Percentiles rank a stretch among this genome's conserved stretches.
These are phyloP conservation scores for Neoarthrinium moseri DNA, from an alignment of 2,329 filamentous ascomycete species.

Conservation along the genomic window DNA sequence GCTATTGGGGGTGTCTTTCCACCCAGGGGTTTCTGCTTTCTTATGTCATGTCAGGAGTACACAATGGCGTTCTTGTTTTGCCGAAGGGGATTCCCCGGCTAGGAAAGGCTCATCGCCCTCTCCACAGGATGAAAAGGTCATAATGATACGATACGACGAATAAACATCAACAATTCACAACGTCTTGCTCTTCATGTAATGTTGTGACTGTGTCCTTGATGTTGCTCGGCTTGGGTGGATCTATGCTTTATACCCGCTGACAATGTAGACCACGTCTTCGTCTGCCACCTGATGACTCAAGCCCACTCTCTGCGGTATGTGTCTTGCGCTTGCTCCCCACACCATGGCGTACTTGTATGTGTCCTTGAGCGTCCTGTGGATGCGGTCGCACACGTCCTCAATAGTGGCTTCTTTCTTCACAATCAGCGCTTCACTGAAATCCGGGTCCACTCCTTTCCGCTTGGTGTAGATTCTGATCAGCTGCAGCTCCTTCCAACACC, in stretches of 20 bases:
- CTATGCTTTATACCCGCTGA: slow-evolving; percentile 62
- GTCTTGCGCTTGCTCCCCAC: slow-evolving; percentile 94
- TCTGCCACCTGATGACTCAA: slow-evolving; percentile 75
- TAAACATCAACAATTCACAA: background rate
- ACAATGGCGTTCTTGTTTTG: background rate
- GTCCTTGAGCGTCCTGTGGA: slow-evolving; percentile 93
- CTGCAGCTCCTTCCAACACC: slow-evolving; percentile 90
- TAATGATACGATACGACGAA: slow-evolving; percentile 1
- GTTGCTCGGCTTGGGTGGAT: background rate
- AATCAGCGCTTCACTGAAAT: slow-evolving; percentile 89
- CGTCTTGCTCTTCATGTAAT: background rate
- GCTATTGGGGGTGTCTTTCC: background rate
- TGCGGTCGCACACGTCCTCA: slow-evolving; percentile 94
- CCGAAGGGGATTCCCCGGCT: no score
- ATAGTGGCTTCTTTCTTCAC: slow-evolving; percentile 85
- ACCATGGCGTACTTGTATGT: slow-evolving; percentile 98
- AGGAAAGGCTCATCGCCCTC: no score
- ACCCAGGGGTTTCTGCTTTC: no score
- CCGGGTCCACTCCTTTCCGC: slow-evolving; percentile 85
- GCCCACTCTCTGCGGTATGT: slow-evolving; percentile 91
- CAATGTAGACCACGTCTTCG: slow-evolving; percentile 68
- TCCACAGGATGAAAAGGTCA: slow-evolving; percentile 1
- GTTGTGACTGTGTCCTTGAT: background rate
- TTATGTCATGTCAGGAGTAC: slow-evolving; percentile 1
- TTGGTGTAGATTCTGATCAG: slow-evolving; percentile 96